These are phyloP conservation scores for Tremella yokohamensis DNA, from an alignment of 768 basidiomycete genomes.

Conservation along the genomic window DNA sequence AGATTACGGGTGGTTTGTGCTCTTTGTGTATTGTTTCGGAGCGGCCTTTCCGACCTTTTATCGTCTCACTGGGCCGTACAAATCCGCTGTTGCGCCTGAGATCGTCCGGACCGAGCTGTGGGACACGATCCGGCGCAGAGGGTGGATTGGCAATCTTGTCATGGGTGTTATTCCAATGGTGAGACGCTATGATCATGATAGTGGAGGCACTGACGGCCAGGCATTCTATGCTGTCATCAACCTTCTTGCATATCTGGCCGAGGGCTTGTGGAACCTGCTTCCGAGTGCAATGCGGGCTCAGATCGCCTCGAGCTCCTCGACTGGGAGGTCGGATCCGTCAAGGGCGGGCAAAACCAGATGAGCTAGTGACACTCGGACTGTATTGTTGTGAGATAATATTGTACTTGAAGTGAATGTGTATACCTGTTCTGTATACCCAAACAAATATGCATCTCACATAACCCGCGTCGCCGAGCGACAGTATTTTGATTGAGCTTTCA, in stretches of 20 bases:
- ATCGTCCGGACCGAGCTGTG: constrained; percentile 61
- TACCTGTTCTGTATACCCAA: no score
- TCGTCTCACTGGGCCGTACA: constrained; percentile 59
- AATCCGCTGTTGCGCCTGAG: constrained; percentile 52
- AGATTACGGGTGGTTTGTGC: constrained; percentile 57
- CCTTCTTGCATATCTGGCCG: constrained; percentile 15
- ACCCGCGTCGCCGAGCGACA: no score
- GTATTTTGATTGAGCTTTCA: no score
- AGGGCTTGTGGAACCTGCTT: not conserved
- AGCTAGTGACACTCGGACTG: no score
- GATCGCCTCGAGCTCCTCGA: no score
- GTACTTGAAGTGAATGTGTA: no score
- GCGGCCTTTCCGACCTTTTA: constrained; percentile 63
- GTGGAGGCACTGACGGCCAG: constrained; percentile 9
- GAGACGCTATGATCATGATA: constrained; percentile 7
- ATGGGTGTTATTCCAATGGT: constrained; percentile 59
- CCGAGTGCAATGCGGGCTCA: no score
- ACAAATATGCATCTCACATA: no score
- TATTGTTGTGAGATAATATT: no score
- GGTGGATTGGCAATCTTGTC: constrained; percentile 58
- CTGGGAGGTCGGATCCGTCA: no score
- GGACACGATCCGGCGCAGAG: constrained; percentile 61
- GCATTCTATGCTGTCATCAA: constrained; percentile 36
- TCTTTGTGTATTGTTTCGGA: constrained; percentile 61
- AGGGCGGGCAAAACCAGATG: no score